A percentile compares a stretch with the other conserved stretches of the same genome.
Conservation (phyloP, 148 eudicot genomes). For the Nepenthes gracilis region DNA sequence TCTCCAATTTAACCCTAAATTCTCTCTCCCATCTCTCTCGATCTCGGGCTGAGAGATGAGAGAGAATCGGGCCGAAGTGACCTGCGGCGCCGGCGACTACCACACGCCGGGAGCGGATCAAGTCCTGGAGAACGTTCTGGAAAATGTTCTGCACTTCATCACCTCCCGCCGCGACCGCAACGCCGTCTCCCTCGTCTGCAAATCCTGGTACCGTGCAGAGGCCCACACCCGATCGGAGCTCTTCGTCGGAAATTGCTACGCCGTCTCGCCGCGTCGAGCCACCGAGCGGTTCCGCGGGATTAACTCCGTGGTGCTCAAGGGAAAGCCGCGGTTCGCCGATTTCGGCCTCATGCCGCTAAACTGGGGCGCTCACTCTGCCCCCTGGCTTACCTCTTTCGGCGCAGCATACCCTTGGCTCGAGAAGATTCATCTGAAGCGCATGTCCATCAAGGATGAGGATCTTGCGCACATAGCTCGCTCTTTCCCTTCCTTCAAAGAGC, state of each 20-base stretch:
- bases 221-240: slow-evolving; percentile 63
- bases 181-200: slow-evolving; percentile 57
- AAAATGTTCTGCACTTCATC: slow-evolving; percentile 52
- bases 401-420: slow-evolving; percentile 37
- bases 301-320: slow-evolving; percentile 38
- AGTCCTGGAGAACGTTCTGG: slow-evolving; percentile 60
- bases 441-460: slow-evolving; percentile 53
- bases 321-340: slow-evolving; percentile 68
- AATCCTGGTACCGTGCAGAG: slow-evolving; percentile 62
- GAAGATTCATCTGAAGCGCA: slow-evolving; percentile 42
- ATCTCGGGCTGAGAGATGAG: slow-evolving; percentile 6
- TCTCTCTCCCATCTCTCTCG: not conserved
- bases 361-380: slow-evolving; percentile 58
- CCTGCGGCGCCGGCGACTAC: slow-evolving; percentile 9
- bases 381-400: slow-evolving; percentile 34
- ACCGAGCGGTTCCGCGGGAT: slow-evolving; percentile 33
- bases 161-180: slow-evolving; percentile 43
- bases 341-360: slow-evolving; percentile 46
- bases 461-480: slow-evolving; percentile 21
- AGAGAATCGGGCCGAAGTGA: slow-evolving; percentile 9
- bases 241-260: slow-evolving; percentile 69
- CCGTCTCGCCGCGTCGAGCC: slow-evolving; percentile 35
- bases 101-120: slow-evolving; percentile 47
- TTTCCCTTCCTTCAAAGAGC: slow-evolving; percentile 38
- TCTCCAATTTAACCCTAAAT: not conserved